phyloP scores from a whole-genome alignment of 148 eudicot genomes.

The Silene conica region DNA sequence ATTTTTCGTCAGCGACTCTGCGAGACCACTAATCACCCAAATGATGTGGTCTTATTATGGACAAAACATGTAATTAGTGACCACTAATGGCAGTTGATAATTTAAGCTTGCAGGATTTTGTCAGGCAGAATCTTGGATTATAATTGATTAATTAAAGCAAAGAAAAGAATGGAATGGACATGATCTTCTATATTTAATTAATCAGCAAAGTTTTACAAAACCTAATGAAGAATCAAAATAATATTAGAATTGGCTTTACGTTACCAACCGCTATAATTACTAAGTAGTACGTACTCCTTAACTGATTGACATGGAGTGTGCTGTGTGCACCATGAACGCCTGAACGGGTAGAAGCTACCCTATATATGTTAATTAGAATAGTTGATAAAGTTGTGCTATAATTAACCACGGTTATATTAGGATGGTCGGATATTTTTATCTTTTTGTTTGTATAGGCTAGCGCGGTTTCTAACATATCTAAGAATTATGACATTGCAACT shows the following conservation, averaged over 20 bases:
- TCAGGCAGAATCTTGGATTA: conserved; percentile 25
- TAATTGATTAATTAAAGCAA: conserved; percentile 13
- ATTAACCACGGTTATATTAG: too few relatives aligned
- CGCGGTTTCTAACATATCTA: too few relatives aligned
- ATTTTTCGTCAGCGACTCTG: too few relatives aligned
- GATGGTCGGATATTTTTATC: too few relatives aligned
- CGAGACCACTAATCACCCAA: conserved; percentile 25
- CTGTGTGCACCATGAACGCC: not conserved
- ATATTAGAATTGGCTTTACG: not conserved
- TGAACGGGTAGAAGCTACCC: too few relatives aligned
- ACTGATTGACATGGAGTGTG: not conserved
- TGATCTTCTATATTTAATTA: not conserved
- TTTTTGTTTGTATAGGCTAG: too few relatives aligned
- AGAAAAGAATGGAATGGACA: not conserved
- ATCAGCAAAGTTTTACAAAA: not conserved
- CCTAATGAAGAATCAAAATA: not conserved
- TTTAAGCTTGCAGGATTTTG: conserved; percentile 25
- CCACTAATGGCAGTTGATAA: conserved; percentile 12
- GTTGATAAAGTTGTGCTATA: too few relatives aligned
- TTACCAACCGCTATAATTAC: not conserved
- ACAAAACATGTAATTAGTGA: conserved; percentile 19
- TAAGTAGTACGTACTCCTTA: too few relatives aligned
- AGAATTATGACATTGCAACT: too few relatives aligned
- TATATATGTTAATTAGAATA: too few relatives aligned
- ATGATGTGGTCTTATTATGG: conserved; percentile 21